Percentiles rank a stretch among this genome's conserved stretches.
phyloP scores from a whole-genome alignment of 164 flowering plant species.

The Nymphaea colorata region DNA sequence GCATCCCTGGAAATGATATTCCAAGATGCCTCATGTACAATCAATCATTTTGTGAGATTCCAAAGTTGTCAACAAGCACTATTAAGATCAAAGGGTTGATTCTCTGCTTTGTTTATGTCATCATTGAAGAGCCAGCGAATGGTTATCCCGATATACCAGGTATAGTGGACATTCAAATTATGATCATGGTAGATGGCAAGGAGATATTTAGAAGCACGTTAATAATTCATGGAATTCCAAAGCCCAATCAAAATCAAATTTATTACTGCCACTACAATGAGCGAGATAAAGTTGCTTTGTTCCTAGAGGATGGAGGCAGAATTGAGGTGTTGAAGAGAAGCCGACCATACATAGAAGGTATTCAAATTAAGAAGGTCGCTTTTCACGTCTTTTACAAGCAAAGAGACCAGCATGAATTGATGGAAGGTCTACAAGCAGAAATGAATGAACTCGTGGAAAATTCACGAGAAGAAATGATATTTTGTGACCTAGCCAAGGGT shows the following conservation, averaged over 20 bases:
- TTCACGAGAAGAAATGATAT: no score
- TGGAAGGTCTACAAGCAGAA: no score
- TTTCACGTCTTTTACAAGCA: neutral
- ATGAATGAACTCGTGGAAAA: no score
- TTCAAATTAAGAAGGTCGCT: neutral
- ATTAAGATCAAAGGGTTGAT: neutral
- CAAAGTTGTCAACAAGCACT: neutral
- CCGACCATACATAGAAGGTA: neutral
- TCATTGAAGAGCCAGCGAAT: neutral
- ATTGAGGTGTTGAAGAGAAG: neutral
- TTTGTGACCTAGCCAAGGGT: no score
- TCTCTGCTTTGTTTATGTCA: neutral
- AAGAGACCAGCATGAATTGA: no score
- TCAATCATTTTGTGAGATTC: neutral
- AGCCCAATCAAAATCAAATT: neutral
- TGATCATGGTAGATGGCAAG: neutral
- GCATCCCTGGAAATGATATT: neutral
- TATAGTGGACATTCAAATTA: neutral
- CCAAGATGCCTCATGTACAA: neutral
- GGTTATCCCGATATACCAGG: neutral
- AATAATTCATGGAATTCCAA: neutral
- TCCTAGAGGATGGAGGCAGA: neutral
- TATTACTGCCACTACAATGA: neutral
- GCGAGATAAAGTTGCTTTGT: neutral
- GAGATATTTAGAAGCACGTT: neutral